Evolutionary conservation across 1,139 yeast species (phyloP).

Genomic region (Yamadazyma sp.): DNA sequence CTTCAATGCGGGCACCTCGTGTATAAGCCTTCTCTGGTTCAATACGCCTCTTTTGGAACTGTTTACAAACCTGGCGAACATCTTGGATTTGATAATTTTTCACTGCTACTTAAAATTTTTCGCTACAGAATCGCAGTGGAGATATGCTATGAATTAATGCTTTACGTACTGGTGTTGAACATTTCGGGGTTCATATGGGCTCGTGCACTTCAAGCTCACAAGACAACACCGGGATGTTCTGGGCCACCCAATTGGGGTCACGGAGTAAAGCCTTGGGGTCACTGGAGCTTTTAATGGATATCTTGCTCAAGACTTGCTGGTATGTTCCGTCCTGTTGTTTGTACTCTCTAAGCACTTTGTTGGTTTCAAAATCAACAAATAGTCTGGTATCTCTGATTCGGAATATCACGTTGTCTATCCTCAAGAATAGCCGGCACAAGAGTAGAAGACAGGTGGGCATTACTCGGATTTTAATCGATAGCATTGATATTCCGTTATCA

Average conservation of each 20-base stretch:
- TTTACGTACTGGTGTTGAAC: too few relatives aligned
- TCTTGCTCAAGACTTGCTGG: constrained; percentile 47
- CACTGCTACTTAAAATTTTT: constrained; percentile 5
- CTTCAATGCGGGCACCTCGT: constrained; percentile 62
- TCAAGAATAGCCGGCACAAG: constrained; percentile 72
- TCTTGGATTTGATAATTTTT: constrained; percentile 1
- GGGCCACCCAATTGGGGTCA: constrained; percentile 81
- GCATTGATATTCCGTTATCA: constrained; percentile 86
- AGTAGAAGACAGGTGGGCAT: constrained; percentile 81
- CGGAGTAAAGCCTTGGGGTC: constrained; percentile 79
- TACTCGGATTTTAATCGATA: constrained; percentile 79
- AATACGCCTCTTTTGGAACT: constrained; percentile 6
- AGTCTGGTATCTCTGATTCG: constrained; percentile 83
- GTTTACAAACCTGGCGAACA: constrained; percentile 8
- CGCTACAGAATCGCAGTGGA: not conserved
- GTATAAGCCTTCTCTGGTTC: constrained; percentile 41
- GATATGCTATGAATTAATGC: too few relatives aligned
- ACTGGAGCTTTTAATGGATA: constrained; percentile 37
- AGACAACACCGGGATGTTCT: constrained; percentile 48
- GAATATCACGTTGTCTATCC: constrained; percentile 88
- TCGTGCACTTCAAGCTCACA: constrained; percentile 12
- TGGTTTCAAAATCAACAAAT: constrained; percentile 72
- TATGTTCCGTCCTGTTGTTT: constrained; percentile 72
- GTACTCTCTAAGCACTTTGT: constrained; percentile 70
- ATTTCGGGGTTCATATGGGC: too few relatives aligned